Evolutionary conservation across 768 basidiomycete species (phyloP).

Genomic region (Nidula microcarpa): DNA sequence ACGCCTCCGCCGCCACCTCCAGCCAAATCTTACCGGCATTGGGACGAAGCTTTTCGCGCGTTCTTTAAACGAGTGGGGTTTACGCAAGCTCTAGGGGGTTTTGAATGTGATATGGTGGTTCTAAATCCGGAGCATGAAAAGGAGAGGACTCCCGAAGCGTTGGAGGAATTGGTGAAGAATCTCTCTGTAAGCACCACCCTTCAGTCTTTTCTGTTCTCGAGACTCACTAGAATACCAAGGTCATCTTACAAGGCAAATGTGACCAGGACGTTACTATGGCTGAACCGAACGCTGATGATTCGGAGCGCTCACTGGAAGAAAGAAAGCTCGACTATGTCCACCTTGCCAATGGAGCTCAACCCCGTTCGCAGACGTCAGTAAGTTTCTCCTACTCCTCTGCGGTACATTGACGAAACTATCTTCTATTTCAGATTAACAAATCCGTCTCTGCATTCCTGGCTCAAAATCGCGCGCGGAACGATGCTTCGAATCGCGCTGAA

Average conservation of each 20-base stretch:
- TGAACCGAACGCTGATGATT: background rate
- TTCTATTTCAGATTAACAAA: slow-evolving; percentile 51
- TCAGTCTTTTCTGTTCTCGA: slow-evolving; percentile 5
- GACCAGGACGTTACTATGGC: slow-evolving; percentile 6
- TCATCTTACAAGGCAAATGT: too few relatives aligned
- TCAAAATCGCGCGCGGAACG: slow-evolving; percentile 65
- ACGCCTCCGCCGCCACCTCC: slow-evolving; percentile 26
- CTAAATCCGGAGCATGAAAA: slow-evolving; percentile 66
- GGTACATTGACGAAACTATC: slow-evolving; percentile 1
- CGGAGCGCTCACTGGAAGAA: slow-evolving; percentile 48
- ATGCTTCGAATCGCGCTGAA: slow-evolving; percentile 73
- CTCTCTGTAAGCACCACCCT: slow-evolving; percentile 27
- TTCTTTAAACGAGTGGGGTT: slow-evolving; percentile 58
- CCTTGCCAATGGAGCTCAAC: slow-evolving; percentile 37
- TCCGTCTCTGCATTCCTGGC: slow-evolving; percentile 73
- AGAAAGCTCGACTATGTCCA: slow-evolving; percentile 66
- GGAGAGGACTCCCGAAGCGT: slow-evolving; percentile 49
- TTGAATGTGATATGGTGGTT: slow-evolving; percentile 72
- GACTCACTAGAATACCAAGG: slow-evolving; percentile 3
- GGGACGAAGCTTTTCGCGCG: slow-evolving; percentile 54
- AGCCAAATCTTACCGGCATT: slow-evolving; percentile 44
- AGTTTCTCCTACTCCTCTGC: slow-evolving; percentile 17
- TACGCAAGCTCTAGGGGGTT: slow-evolving; percentile 54
- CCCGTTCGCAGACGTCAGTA: slow-evolving; percentile 59
- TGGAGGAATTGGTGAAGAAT: slow-evolving; percentile 46